Percentiles rank a stretch among this genome's conserved stretches.
Evolutionary conservation across 306 rosid genomes (phyloP).

Genomic region (Dalbergia oliveri): DNA sequence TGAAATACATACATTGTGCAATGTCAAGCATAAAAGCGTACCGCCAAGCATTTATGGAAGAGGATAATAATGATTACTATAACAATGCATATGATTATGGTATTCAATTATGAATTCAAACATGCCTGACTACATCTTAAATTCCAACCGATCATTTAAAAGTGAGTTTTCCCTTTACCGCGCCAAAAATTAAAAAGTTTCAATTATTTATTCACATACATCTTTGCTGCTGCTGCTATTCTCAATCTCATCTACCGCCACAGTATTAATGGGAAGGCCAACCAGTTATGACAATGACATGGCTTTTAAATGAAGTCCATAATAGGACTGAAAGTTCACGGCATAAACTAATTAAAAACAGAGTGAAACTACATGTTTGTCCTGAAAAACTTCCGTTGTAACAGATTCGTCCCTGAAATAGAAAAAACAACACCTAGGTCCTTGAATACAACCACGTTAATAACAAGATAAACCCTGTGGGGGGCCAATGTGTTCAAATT

Average conservation of each 20-base stretch:
- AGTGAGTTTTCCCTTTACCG: neutral
- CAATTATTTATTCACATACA: constrained; percentile 12
- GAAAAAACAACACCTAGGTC: too few species aligned
- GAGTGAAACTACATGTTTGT: too few species aligned
- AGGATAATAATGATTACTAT: too few species aligned
- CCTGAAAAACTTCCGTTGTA: too few species aligned
- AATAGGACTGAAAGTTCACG: constrained; percentile 13
- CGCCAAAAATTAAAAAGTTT: neutral
- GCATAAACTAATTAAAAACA: constrained; percentile 32
- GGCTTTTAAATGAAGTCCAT: constrained; percentile 14
- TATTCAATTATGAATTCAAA: constrained; percentile 9
- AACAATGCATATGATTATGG: constrained; percentile 11
- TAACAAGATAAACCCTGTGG: too few species aligned
- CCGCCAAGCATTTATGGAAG: too few species aligned
- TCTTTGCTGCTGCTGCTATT: constrained; percentile 12
- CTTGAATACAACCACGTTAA: too few species aligned
- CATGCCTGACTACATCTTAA: neutral
- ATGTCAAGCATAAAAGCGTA: neutral
- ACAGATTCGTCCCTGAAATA: too few species aligned
- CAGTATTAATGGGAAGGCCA: constrained; percentile 2
- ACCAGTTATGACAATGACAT: neutral
- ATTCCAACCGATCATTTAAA: constrained; percentile 29
- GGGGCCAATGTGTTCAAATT: too few species aligned
- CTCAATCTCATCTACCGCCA: constrained; percentile 20
- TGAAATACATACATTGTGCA: constrained; percentile 11